Evolutionary conservation across 106 monocot genomes (phyloP).

Genomic region (Allium sativum): DNA sequence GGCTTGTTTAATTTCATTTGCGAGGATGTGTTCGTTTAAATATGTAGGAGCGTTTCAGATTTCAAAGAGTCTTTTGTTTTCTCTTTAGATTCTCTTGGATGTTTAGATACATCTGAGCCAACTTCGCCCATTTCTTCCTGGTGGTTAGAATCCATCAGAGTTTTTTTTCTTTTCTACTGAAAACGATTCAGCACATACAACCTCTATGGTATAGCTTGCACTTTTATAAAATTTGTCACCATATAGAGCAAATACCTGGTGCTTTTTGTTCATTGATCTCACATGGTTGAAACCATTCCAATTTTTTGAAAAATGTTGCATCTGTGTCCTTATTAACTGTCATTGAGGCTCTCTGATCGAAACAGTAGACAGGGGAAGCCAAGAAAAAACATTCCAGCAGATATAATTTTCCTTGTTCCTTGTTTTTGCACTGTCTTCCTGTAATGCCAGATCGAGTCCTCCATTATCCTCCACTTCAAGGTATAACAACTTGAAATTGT

Average conservation of each 20-base stretch:
- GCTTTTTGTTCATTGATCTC: slow-evolving; percentile 91
- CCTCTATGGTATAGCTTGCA: slow-evolving; percentile 75
- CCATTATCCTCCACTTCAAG: slow-evolving; percentile 86
- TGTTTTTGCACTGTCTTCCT: slow-evolving; percentile 91
- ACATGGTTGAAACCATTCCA: slow-evolving; percentile 95
- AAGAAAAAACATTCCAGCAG: slow-evolving; percentile 95
- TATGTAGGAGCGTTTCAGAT: too few species aligned
- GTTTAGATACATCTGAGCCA: too few species aligned
- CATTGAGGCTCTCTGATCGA: slow-evolving; percentile 58
- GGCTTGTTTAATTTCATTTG: too few species aligned
- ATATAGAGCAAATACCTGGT: slow-evolving; percentile 86
- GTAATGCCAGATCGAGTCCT: slow-evolving; percentile 86
- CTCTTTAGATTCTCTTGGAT: too few species aligned
- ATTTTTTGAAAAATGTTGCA: slow-evolving; percentile 78
- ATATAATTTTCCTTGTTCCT: slow-evolving; percentile 77
- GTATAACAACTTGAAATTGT: slow-evolving; percentile 95
- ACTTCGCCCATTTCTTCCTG: too few species aligned
- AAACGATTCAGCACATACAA: slow-evolving; percentile 72
- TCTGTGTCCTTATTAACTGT: slow-evolving; percentile 67
- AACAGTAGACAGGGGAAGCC: slow-evolving; percentile 83
- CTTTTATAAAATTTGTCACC: slow-evolving; percentile 96
- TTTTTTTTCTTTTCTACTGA: slow-evolving; percentile 60
- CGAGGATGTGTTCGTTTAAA: too few species aligned
- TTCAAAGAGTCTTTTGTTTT: too few species aligned
- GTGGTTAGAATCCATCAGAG: too few species aligned